These are phyloP conservation scores for Lindgomyces ingoldianus DNA, from an alignment of 495 filamentous ascomycete genomes.

Conservation along the genomic window DNA sequence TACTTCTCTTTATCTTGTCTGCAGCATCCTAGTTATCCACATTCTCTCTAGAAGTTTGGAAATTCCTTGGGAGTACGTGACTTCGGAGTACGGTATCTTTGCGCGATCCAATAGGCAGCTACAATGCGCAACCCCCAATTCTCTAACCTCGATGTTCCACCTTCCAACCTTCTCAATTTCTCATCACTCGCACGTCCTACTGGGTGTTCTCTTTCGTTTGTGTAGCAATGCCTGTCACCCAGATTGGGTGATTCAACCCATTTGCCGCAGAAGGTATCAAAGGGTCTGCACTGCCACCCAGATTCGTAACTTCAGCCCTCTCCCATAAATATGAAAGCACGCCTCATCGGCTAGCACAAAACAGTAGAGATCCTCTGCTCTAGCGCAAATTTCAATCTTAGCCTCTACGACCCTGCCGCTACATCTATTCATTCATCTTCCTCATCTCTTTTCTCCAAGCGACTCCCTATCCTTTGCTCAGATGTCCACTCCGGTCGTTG, in stretches of 20 bases:
- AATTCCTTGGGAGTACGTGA: no score
- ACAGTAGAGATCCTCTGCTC: not conserved
- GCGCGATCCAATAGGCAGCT: not conserved
- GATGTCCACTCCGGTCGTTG: slow-evolving; percentile 50
- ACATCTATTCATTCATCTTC: slow-evolving; percentile 1
- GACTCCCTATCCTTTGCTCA: not conserved
- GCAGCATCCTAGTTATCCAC: no score
- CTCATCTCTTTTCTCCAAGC: not conserved
- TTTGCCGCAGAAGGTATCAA: not conserved
- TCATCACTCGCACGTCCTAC: not conserved
- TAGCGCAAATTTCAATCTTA: not conserved
- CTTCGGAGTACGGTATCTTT: no score
- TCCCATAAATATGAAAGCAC: not conserved
- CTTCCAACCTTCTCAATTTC: not conserved
- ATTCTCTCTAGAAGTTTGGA: no score
- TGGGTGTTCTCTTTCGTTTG: not conserved
- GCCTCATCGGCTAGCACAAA: not conserved
- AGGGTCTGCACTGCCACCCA: slow-evolving; percentile 4
- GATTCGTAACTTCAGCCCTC: not conserved
- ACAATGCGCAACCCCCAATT: not conserved
- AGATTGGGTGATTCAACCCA: not conserved
- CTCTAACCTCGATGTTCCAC: not conserved
- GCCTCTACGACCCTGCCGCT: not conserved
- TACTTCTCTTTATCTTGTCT: no score
- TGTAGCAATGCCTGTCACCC: not conserved